phyloP scores from a whole-genome alignment of 768 basidiomycete species.

The Auricularia sp. region DNA sequence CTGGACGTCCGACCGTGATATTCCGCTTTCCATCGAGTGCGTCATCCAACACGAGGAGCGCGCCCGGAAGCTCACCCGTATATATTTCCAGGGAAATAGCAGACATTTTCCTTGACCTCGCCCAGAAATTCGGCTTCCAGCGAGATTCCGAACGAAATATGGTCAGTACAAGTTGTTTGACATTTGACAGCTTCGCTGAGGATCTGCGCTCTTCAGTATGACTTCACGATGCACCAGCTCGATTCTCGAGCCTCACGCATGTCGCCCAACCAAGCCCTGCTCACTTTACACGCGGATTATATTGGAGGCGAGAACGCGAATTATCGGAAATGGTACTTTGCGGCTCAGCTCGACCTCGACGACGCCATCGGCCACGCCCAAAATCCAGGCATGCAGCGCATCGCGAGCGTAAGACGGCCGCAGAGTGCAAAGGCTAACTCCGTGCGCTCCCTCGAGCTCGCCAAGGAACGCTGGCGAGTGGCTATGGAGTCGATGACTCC shows the following conservation, averaged over 20 bases:
- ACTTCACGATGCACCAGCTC: constrained; percentile 95
- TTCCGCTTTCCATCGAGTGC: constrained; percentile 85
- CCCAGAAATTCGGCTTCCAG: constrained; percentile 99
- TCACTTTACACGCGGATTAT: constrained; percentile 97
- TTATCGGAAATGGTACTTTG: constrained; percentile 99
- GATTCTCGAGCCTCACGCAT: constrained; percentile 98
- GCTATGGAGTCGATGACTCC: constrained; percentile 99
- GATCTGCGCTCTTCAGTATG: constrained; percentile 48
- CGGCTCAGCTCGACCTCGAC: constrained; percentile 96
- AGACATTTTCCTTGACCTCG: constrained; percentile 95
- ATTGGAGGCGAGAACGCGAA: constrained; percentile 98
- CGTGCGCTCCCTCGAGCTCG: constrained; percentile 75
- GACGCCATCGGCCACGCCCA: constrained; percentile 94
- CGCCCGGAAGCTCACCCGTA: neutral
- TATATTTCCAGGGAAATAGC: constrained; percentile 59
- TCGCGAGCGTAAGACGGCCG: constrained; percentile 66
- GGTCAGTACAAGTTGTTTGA: constrained; percentile 32
- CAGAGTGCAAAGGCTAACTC: constrained; percentile 35
- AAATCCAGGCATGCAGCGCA: constrained; percentile 84
- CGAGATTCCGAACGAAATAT: constrained; percentile 93
- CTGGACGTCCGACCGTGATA: constrained; percentile 86
- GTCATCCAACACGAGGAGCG: constrained; percentile 1
- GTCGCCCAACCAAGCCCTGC: constrained; percentile 90
- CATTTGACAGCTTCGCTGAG: constrained; percentile 6
- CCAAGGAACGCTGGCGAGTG: constrained; percentile 89